These are phyloP conservation scores for Alternaria sp. DNA, from an alignment of 2,329 filamentous ascomycete species.

Conservation along the genomic window DNA sequence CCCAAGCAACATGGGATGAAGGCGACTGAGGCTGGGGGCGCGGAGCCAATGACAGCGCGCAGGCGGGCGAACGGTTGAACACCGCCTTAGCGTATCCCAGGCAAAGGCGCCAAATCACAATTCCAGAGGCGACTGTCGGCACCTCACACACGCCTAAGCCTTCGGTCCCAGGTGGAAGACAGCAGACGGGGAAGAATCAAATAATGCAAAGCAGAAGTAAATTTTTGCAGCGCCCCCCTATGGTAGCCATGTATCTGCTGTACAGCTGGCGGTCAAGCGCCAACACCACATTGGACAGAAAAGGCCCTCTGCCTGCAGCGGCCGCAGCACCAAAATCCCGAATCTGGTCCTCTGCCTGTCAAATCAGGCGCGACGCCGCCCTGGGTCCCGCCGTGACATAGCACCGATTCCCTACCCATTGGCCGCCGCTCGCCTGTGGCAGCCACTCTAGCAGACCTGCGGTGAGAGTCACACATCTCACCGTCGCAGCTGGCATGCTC, in stretches of 20 bases:
- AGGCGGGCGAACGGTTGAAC: neutral
- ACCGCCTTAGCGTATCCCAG: conserved; percentile 11
- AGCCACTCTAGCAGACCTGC: conserved; percentile 32
- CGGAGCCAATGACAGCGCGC: conserved; percentile 17
- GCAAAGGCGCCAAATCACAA: conserved; percentile 10
- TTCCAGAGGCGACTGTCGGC: conserved; percentile 5
- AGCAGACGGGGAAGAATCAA: conserved; percentile 1
- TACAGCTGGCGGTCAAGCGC: conserved; percentile 39
- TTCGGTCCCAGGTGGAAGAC: conserved; percentile 15
- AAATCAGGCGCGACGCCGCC: conserved; percentile 24
- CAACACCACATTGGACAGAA: conserved; percentile 9
- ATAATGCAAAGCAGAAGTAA: conserved; percentile 14
- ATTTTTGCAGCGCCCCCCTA: conserved; percentile 20
- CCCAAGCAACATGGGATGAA: conserved; percentile 21
- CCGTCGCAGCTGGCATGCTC: conserved; percentile 14
- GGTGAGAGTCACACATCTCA: conserved; percentile 31
- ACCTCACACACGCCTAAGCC: conserved; percentile 18
- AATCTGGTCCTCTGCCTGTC: conserved; percentile 17
- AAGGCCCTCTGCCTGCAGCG: conserved; percentile 23
- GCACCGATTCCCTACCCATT: conserved; percentile 23
- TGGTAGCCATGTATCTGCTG: conserved; percentile 15
- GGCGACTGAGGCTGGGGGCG: conserved; percentile 14
- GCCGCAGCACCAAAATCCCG: conserved; percentile 25
- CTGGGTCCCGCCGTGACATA: conserved; percentile 24
- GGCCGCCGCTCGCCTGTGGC: conserved; percentile 21